Conservation (phyloP, 2,329 filamentous ascomycete genomes). For the Botrytis porri region DNA sequence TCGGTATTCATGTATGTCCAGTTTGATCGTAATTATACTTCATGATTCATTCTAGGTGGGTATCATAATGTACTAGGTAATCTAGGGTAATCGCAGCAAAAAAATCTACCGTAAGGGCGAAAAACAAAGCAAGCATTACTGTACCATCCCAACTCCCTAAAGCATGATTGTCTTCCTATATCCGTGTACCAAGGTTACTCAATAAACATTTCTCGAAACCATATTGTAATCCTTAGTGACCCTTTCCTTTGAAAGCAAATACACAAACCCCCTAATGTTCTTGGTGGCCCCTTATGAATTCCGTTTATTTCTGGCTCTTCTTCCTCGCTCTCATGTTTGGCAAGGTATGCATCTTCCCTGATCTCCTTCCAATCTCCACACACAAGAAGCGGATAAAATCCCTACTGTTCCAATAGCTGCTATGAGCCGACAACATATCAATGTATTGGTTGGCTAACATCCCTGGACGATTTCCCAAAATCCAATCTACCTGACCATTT, state of each 20-base stretch:
- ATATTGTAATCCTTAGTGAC: not conserved
- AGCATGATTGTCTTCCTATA: not conserved
- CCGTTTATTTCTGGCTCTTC: slow-evolving; percentile 29
- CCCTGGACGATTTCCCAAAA: slow-evolving; percentile 76
- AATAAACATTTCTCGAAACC: not conserved
- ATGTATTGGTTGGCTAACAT: slow-evolving; percentile 93
- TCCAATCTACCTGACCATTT: slow-evolving; percentile 94
- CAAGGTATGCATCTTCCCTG: slow-evolving; percentile 60
- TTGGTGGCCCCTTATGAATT: not conserved
- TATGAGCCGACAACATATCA: slow-evolving; percentile 94
- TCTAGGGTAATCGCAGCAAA: slow-evolving; percentile 9
- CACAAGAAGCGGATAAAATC: slow-evolving; percentile 93
- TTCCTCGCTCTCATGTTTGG: slow-evolving; percentile 60
- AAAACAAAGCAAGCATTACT: not conserved
- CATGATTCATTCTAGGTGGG: slow-evolving; percentile 24
- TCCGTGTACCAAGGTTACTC: not conserved
- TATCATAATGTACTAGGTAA: slow-evolving; percentile 27
- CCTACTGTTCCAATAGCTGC: slow-evolving; percentile 83
- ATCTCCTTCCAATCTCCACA: slow-evolving; percentile 75
- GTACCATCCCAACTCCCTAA: not conserved
- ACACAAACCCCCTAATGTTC: not conserved
- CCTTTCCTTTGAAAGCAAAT: not conserved
- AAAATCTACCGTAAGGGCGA: not conserved
- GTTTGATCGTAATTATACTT: slow-evolving; percentile 11
- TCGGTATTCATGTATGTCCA: not conserved